Evolutionary conservation across 2,329 filamentous ascomycete genomes (phyloP), one percentile per base, ranked within the genome.

Genomic region (Diplodia seriata): DNA sequence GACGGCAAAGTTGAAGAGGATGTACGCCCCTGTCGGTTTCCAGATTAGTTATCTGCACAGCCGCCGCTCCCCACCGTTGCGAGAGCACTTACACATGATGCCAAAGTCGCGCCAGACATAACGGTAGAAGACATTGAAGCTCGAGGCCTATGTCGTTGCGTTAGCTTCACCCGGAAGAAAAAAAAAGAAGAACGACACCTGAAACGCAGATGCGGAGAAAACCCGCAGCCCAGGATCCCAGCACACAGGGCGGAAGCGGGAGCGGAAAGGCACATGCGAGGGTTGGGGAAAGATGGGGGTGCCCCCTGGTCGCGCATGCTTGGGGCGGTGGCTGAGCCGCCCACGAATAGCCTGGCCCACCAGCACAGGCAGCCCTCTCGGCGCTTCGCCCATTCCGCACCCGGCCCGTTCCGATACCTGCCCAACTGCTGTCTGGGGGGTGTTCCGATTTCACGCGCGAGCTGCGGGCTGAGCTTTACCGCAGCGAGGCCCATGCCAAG

Each of bases 81-180:
- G 20, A 31, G 40, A 64, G 72, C 43, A 68, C 66, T 68, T 67
- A 70, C 84, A 87, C 71, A 90, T 88, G 63, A 90, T 87, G 2
- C 88, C 84, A 76, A 90, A 91, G 68, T 90, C 80, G 12, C 88
- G 79, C 90, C 89, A 91, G 56, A 88, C 87, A 63, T 90, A 77
- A 1, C 76, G 76, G 56, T 89, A 87, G 61, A 82, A 86, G 8
- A 90, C 82, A 71, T 88, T 89, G 73, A 91, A 88, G 0, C 81
- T 79, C 0, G 75, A 75, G 15, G 74, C 77, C 66, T 68, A 18
- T 36, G 15, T 1, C 26, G 36, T 20, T 47, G 50, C 26, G 50
- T 55, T 38, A 66, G 62, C 62, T 51, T n/a, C 15, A 31, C n/a
- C 47, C 26, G 40, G 47, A 20, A 53, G 43, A 33, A n/a, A 33